Evolutionary conservation across 2,329 filamentous ascomycete species (phyloP).

Genomic region (Rutstroemia sydowiana): DNA sequence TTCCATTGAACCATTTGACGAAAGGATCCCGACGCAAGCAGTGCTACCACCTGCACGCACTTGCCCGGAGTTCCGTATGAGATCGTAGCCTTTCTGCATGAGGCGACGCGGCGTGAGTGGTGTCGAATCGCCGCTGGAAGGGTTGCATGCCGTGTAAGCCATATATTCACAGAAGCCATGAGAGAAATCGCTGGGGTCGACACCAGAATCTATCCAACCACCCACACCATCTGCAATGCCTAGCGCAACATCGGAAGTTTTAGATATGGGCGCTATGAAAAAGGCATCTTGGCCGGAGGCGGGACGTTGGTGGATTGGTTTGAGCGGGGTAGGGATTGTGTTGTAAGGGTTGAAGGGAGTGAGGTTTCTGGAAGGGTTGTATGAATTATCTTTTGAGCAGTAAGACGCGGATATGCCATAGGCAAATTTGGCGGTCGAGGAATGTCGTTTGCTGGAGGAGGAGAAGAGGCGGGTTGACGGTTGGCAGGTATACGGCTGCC

Average conservation of each 20-base stretch:
- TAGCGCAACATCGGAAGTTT: slow-evolving; percentile 66
- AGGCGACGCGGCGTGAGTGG: slow-evolving; percentile 57
- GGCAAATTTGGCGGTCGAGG: slow-evolving; percentile 37
- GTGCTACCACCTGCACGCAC: slow-evolving; percentile 85
- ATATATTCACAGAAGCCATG: slow-evolving; percentile 92
- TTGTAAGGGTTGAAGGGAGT: slow-evolving; percentile 64
- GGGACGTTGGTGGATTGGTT: slow-evolving; percentile 55
- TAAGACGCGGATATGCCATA: slow-evolving; percentile 71
- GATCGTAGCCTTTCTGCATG: slow-evolving; percentile 78
- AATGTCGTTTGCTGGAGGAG: slow-evolving; percentile 16
- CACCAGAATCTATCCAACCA: slow-evolving; percentile 85
- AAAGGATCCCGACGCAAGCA: slow-evolving; percentile 76
- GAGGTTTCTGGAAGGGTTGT: slow-evolving; percentile 59
- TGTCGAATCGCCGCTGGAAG: slow-evolving; percentile 23
- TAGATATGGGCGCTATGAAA: slow-evolving; percentile 70
- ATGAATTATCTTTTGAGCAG: slow-evolving; percentile 63
- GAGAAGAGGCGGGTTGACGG: slow-evolving; percentile 14
- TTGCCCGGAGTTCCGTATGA: slow-evolving; percentile 63
- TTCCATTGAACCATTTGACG: slow-evolving; percentile 67
- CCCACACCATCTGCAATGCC: slow-evolving; percentile 93
- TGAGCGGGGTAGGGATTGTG: slow-evolving; percentile 43
- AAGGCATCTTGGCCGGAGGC: slow-evolving; percentile 93
- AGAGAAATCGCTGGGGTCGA: slow-evolving; percentile 92
- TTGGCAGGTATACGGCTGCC: background rate
- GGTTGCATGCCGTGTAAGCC: slow-evolving; percentile 58